A percentile compares a stretch with the other conserved stretches of the same genome.
Evolutionary conservation across 1,284 basidiomycete genomes (phyloP).

Genomic region (Malassezia psittaci): DNA sequence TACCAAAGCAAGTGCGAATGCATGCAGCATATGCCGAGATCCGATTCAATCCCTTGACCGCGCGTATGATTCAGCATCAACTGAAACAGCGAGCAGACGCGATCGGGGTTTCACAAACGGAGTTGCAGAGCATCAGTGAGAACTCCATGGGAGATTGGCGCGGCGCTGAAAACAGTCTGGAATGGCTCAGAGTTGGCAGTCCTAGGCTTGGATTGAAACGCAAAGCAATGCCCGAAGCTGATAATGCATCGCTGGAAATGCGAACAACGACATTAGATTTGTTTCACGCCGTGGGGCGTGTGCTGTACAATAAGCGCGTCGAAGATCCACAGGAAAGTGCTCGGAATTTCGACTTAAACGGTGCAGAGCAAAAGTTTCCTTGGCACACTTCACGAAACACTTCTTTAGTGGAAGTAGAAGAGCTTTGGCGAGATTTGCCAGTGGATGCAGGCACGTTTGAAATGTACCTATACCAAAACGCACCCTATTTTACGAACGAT

Average conservation of each 20-base stretch:
- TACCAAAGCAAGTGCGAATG: slow-evolving; percentile 57
- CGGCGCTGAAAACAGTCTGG: slow-evolving; percentile 64
- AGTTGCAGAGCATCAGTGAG: slow-evolving; percentile 54
- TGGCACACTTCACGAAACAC: background rate
- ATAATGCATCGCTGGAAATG: background rate
- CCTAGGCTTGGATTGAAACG: background rate
- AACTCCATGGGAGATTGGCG: slow-evolving; percentile 80
- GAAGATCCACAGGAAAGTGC: slow-evolving; percentile 12
- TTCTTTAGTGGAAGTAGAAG: slow-evolving; percentile 12
- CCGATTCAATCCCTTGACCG: slow-evolving; percentile 46
- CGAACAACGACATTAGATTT: slow-evolving; percentile 75
- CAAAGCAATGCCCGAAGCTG: background rate
- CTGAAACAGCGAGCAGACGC: background rate
- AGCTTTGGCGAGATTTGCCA: slow-evolving; percentile 70
- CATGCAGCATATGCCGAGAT: slow-evolving; percentile 65
- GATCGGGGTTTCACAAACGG: background rate
- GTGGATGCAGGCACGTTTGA: slow-evolving; percentile 80
- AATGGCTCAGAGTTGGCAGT: background rate
- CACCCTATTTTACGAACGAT: slow-evolving; percentile 67
- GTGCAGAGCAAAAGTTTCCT: background rate
- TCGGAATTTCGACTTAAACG: background rate
- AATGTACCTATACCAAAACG: slow-evolving; percentile 87
- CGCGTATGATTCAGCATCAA: slow-evolving; percentile 12
- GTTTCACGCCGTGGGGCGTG: slow-evolving; percentile 85
- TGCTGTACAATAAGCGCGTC: slow-evolving; percentile 88